Evolutionary conservation across 164 flowering plant genomes (phyloP).

Genomic region (Stephania cephalantha): DNA sequence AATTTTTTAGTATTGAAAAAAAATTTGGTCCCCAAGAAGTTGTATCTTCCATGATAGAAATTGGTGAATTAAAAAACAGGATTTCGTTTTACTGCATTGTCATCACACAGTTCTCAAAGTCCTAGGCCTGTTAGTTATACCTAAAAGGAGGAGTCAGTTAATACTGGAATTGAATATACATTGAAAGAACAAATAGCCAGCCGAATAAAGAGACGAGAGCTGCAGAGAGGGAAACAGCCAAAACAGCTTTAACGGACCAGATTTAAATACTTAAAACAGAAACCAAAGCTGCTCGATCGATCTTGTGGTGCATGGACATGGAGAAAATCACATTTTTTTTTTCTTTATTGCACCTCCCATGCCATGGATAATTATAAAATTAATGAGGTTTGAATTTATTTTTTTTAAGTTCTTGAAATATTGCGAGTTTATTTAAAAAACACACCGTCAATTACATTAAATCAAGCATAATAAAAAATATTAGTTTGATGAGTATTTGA

Average conservation of each 20-base stretch:
- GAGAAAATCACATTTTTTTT: neutral
- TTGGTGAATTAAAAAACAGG: neutral
- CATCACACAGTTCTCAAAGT: constrained; percentile 4
- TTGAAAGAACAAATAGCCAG: neutral
- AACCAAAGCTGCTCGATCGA: neutral
- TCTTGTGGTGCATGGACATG: neutral
- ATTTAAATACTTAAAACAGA: neutral
- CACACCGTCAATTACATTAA: too few species aligned
- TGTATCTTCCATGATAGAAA: neutral
- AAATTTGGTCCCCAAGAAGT: neutral
- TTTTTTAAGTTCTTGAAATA: too few species aligned
- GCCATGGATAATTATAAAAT: too few species aligned
- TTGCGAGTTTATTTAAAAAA: too few species aligned
- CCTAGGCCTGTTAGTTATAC: constrained; percentile 9
- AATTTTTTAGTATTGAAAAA: too few species aligned
- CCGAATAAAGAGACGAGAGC: neutral
- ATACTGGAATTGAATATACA: neutral
- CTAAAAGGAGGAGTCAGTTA: constrained; percentile 1
- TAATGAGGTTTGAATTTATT: too few species aligned
- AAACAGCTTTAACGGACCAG: neutral
- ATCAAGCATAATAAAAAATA: too few species aligned
- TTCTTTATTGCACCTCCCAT: neutral
- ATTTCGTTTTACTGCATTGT: neutral
- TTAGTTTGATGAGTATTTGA: too few species aligned
- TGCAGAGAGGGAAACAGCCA: constrained; percentile 8